A percentile compares a stretch with the other conserved stretches of the same genome.
Conservation (phyloP, 106 monocot species). For the Amphibolis antarctica region DNA sequence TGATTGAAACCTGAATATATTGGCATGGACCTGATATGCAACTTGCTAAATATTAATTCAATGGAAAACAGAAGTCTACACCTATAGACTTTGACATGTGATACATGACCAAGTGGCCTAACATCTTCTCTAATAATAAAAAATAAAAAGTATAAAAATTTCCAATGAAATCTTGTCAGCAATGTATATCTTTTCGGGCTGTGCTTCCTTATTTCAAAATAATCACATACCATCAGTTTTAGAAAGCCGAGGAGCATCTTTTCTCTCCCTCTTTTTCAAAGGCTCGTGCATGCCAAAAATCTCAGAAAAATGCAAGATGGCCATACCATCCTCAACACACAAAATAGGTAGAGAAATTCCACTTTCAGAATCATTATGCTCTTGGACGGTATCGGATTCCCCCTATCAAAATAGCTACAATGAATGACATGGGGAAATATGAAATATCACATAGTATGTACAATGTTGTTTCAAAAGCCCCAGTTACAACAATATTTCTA, state of each 20-base stretch:
- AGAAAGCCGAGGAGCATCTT: conserved; percentile 25
- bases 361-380: conserved; percentile 27
- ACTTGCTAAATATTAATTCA: no score
- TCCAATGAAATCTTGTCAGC: no score
- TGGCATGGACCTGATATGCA: no score
- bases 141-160: no score
- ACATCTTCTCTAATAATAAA: no score
- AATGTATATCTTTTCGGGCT: not conserved
- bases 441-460: no score
- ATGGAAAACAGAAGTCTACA: no score
- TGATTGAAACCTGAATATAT: no score
- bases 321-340: conserved; percentile 70
- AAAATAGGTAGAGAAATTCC: conserved; percentile 72
- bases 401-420: conserved; percentile 28
- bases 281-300: conserved; percentile 92
- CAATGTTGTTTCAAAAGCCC: no score
- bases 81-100: no score
- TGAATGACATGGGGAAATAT: conserved; percentile 7
- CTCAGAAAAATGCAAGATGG: conserved; percentile 79
- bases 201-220: not conserved
- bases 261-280: conserved; percentile 39
- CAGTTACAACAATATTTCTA: no score
- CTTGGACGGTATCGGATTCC: conserved; percentile 21
- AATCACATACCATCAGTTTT: conserved; percentile 35
- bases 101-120: no score